Evolutionary conservation across 2,329 filamentous ascomycete genomes (phyloP).

Genomic region (Ampelomyces quisqualis): DNA sequence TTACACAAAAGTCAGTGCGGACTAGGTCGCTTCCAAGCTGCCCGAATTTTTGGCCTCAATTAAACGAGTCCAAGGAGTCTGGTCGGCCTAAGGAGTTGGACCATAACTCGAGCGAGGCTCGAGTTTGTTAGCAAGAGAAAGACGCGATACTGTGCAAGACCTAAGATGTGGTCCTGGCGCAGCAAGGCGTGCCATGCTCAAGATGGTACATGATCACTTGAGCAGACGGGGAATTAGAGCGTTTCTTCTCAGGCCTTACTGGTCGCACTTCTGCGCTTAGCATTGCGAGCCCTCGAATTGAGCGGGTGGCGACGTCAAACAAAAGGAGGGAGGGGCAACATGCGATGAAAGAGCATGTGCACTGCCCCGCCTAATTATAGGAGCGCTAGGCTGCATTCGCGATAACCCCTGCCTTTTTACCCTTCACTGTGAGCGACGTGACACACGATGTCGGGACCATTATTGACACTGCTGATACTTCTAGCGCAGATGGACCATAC

Average conservation of each 20-base stretch:
- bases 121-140: slow-evolving; percentile 22
- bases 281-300: slow-evolving; percentile 8
- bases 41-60: slow-evolving; percentile 14
- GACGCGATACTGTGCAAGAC: slow-evolving; percentile 22
- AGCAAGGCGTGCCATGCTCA: slow-evolving; percentile 14
- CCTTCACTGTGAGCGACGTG: not conserved
- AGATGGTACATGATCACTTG: slow-evolving; percentile 12
- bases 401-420: slow-evolving; percentile 10
- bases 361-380: slow-evolving; percentile 38
- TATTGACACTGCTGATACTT: too few species aligned
- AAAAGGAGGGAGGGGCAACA: slow-evolving; percentile 19
- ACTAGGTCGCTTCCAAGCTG: slow-evolving; percentile 18
- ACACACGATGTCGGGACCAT: not conserved
- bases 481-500: too few species aligned
- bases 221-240: slow-evolving; percentile 13
- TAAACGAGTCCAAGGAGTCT: slow-evolving; percentile 24
- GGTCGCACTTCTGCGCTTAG: slow-evolving; percentile 5
- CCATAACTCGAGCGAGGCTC: slow-evolving; percentile 25
- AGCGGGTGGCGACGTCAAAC: slow-evolving; percentile 22
- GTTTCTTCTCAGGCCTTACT: slow-evolving; percentile 16
- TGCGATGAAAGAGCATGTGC: slow-evolving; percentile 20
- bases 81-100: slow-evolving; percentile 24
- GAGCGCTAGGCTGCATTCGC: slow-evolving; percentile 11
- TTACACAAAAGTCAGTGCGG: slow-evolving; percentile 26
- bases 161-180: slow-evolving; percentile 23